Base-by-base conservation (phyloP, 1,139 yeast species). In the Candida labiduridarum region DNA sequence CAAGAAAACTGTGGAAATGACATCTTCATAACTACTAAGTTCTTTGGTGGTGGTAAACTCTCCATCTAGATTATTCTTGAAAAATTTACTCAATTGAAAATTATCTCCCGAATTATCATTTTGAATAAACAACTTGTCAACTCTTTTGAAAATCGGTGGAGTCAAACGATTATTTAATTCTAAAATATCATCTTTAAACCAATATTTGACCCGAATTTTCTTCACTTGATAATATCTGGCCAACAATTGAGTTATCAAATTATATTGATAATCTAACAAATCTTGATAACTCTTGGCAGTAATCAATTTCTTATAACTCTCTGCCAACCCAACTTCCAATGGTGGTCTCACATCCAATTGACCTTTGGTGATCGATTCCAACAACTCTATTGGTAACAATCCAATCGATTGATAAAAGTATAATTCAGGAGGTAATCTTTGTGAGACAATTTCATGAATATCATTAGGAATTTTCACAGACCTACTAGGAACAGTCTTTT, bases 171-270 rank as follows among this genome's bases (percentile, higher is more conserved):
- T 84, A 42, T 78, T 77, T 30, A 87, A 65, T 49, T 77, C 79
- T 35, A 73, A 61, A 9, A 67, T 59, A 11, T 74, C 76, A 12
- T 79, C 79, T 41, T 80, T 80, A 63, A 78, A 87, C 85, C 90
- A 87, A 49, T 79, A 82, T 29, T 73, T 71, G 34, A 84, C 79
- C 41, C 73, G 69, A 29, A 89, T 77, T 52, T 80, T 84, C 63
- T 87, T 89, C 51, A 82, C 86, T 64, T 92, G 97, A 65, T 85
- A 91, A 66, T 89, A 94, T 63, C 98, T 83, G 51, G 91, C 87
- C 59, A 92, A 77, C 30, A 86, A 79, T 58, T 84, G 86, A 14
- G 96, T 84, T 30, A 92, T 66, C 49, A 89, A 72, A 57, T 87
- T 87, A 55, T 88, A 73, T 50, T 85, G 84, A 55, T 79, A 76